Percentiles rank a stretch among this genome's conserved stretches.
Evolutionary conservation across 805 yeast species (phyloP).

Genomic region (Cyberlindnera mycetangii): DNA sequence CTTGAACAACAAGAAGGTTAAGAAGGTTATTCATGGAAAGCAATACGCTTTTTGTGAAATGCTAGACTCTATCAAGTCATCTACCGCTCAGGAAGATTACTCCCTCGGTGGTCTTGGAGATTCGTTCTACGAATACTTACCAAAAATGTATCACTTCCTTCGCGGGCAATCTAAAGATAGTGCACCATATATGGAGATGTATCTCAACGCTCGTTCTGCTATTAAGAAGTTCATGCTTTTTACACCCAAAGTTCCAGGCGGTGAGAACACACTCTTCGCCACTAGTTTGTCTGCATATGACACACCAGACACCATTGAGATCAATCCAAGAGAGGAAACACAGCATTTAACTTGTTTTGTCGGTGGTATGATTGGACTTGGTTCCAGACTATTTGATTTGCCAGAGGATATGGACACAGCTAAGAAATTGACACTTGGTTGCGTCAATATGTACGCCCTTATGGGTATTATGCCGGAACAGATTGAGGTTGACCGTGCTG

Average conservation of each 20-base stretch:
- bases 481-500: slow-evolving; percentile 30
- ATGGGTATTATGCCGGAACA: slow-evolving; percentile 45
- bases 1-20: slow-evolving; percentile 32
- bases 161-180: slow-evolving; percentile 35
- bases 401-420: slow-evolving; percentile 40
- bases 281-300: slow-evolving; percentile 27
- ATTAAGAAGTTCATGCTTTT: slow-evolving; percentile 41
- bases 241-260: slow-evolving; percentile 42
- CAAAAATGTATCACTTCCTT: slow-evolving; percentile 45
- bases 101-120: slow-evolving; percentile 43
- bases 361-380: slow-evolving; percentile 53
- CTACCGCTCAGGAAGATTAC: slow-evolving; percentile 20
- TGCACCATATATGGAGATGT: slow-evolving; percentile 29
- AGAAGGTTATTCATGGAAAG: slow-evolving; percentile 34
- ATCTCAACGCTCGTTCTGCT: slow-evolving; percentile 35
- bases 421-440: slow-evolving; percentile 44
- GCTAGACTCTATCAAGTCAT: slow-evolving; percentile 22
- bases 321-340: slow-evolving; percentile 35
- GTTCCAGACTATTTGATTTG: slow-evolving; percentile 38
- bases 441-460: slow-evolving; percentile 40
- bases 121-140: slow-evolving; percentile 47
- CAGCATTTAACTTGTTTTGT: slow-evolving; percentile 49
- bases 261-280: slow-evolving; percentile 34
- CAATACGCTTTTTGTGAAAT: slow-evolving; percentile 35
- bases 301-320: slow-evolving; percentile 14